Base-by-base conservation (phyloP, 768 basidiomycete genomes). In the Psilocybe azurescens region DNA sequence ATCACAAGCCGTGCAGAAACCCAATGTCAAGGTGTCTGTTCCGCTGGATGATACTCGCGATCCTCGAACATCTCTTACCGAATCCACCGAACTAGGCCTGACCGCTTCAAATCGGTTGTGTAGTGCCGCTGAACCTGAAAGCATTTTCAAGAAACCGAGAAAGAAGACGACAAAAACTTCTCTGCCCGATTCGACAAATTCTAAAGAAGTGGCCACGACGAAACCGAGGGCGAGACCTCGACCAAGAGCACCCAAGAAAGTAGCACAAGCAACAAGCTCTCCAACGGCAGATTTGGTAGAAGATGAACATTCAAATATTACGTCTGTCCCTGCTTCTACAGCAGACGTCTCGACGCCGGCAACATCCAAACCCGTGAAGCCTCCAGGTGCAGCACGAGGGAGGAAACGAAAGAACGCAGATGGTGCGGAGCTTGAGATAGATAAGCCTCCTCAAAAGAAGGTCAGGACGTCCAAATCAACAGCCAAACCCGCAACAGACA, bases 171-270 rank as follows among this genome's bases (percentile, higher is more conserved):
- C 29, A 9, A 39, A 38, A 41, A 33, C 13, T 5, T 33, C 46
- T 18, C 33, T 29, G 18, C 13, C 30, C 24, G 24, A 51, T 39
- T 49, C 38, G 3, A 28, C 14, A 8, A 46, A 39, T 8, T 7
- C 51, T 52, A 24, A 29, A 59, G 50, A 52, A 6, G 18, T 30
- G 38, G 24, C 32, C 24, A 16, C 55, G 32, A 48, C 36, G 18
- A 59, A 53, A 64, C 64, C 71, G 32, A 62, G 69, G 29, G 69
- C 69, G 29, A 65, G 64, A 57, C 72, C 71, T 30, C 57, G 67
- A 61, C 69, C 68, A 38, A 64, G 55, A 28, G 64, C 66, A 24
- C 70, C 70, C 53, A 63, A 69, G 14, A 75, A 71, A 32, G 47
- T 47, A 65, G 67, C 52, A 28, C 66, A 64, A 38, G 65, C 53